Percentiles rank a stretch among this genome's conserved stretches.
These are phyloP conservation scores for Aspergillus conjunctus DNA, from an alignment of 495 filamentous ascomycete species.

Conservation along the genomic window DNA sequence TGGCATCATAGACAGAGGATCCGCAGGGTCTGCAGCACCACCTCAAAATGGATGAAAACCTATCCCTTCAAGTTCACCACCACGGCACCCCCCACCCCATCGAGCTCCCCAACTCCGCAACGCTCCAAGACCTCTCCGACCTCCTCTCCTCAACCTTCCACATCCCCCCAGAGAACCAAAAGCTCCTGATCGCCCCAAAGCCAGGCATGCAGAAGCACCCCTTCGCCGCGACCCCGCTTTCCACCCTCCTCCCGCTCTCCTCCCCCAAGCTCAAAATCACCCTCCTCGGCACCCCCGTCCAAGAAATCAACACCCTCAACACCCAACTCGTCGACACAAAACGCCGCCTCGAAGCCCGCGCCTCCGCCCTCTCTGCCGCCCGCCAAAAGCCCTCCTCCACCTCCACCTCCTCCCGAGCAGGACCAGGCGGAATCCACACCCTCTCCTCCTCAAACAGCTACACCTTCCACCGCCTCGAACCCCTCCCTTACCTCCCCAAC, in stretches of 20 bases:
- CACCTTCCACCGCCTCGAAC: conserved; percentile 78
- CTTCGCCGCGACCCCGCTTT: conserved; percentile 48
- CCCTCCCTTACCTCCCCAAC: conserved; percentile 77
- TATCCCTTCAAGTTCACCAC: conserved; percentile 56
- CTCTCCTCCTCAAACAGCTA: conserved; percentile 58
- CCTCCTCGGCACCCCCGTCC: conserved; percentile 40
- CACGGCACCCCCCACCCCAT: conserved; percentile 73
- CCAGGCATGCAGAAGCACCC: conserved; percentile 67
- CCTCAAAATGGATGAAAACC: conserved; percentile 8
- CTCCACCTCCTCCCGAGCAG: conserved; percentile 30
- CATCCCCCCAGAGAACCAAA: conserved; percentile 71
- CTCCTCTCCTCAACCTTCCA: conserved; percentile 55
- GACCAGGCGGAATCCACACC: conserved; percentile 47
- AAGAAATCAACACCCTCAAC: conserved; percentile 44
- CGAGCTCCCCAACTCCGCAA: conserved; percentile 67
- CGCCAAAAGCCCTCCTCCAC: conserved; percentile 26
- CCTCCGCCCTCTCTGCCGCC: conserved; percentile 40
- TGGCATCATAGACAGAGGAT: too few relatives aligned
- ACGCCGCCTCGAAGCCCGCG: conserved; percentile 41
- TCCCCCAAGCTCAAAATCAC: conserved; percentile 52
- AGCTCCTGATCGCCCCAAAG: conserved; percentile 71
- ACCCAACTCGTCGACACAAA: conserved; percentile 42
- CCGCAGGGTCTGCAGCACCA: too few relatives aligned
- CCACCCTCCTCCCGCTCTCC: conserved; percentile 41
- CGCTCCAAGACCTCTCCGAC: conserved; percentile 66